Conservation (phyloP, 179 eudicot species). For the Monotropa hypopitys region DNA sequence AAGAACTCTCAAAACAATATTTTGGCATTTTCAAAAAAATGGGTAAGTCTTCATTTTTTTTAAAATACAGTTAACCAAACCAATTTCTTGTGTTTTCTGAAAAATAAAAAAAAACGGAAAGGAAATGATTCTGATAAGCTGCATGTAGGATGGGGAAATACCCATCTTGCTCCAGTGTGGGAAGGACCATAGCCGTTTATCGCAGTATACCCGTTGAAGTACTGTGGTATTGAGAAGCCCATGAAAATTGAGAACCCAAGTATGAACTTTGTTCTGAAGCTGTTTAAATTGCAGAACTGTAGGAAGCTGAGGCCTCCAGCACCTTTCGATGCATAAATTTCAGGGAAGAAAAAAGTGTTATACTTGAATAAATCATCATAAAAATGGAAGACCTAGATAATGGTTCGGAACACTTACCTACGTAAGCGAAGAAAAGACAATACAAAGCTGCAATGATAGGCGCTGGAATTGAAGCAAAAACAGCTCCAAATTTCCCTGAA, state of each 20-base stretch:
- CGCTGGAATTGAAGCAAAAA: constrained; percentile 88
- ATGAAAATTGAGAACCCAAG: constrained; percentile 78
- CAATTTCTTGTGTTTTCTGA: not conserved
- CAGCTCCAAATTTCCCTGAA: constrained; percentile 92
- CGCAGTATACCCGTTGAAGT: constrained; percentile 66
- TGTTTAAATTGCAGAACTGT: constrained; percentile 91
- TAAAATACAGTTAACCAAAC: not conserved
- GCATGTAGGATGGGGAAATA: constrained; percentile 17
- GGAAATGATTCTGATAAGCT: not conserved
- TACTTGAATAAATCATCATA: not conserved
- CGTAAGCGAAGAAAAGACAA: constrained; percentile 89
- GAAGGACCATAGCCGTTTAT: constrained; percentile 73
- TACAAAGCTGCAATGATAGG: constrained; percentile 87
- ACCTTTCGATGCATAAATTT: constrained; percentile 34
- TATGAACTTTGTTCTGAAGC: constrained; percentile 76
- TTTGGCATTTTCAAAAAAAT: not conserved
- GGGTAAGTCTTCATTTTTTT: not conserved
- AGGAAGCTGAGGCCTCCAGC: constrained; percentile 74
- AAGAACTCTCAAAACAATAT: too few relatives aligned
- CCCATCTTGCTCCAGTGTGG: constrained; percentile 89
- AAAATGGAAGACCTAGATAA: not conserved
- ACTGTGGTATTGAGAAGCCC: constrained; percentile 91
- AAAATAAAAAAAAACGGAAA: not conserved
- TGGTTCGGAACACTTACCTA: constrained; percentile 38
- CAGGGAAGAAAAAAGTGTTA: not conserved